These are phyloP conservation scores for Hymenoscyphus fructigenus DNA, from an alignment of 2,329 filamentous ascomycete species.

Conservation along the genomic window DNA sequence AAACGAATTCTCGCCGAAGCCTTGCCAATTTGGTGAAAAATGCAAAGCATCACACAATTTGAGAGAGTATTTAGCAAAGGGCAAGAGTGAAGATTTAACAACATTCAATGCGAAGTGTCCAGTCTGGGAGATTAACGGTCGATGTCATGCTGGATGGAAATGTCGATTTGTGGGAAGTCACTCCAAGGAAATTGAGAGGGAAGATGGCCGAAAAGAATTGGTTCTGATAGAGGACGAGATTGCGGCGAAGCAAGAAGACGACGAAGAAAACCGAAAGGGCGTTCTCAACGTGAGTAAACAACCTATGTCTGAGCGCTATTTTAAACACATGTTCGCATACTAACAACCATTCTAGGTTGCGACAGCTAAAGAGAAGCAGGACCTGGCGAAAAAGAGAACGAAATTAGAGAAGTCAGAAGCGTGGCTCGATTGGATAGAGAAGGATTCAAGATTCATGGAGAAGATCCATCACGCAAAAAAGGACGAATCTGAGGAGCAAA, in stretches of 20 bases:
- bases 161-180: constrained; percentile 89
- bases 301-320: neutral
- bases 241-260: constrained; percentile 26
- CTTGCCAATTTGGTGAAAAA: constrained; percentile 75
- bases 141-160: constrained; percentile 85
- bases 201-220: constrained; percentile 81
- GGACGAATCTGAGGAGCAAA: constrained; percentile 41
- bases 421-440: constrained; percentile 76
- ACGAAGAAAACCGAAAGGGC: constrained; percentile 53
- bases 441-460: constrained; percentile 53
- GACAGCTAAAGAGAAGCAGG: constrained; percentile 66
- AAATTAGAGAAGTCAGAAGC: constrained; percentile 71
- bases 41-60: constrained; percentile 85
- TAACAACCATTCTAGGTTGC: constrained; percentile 42
- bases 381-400: constrained; percentile 70
- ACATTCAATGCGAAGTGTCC: constrained; percentile 80
- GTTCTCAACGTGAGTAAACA: constrained; percentile 63
- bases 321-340: neutral
- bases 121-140: constrained; percentile 72
- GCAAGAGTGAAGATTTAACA: constrained; percentile 75
- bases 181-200: constrained; percentile 73
- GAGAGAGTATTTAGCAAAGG: constrained; percentile 78
- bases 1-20: constrained; percentile 77
- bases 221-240: constrained; percentile 58
- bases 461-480: constrained; percentile 48